phyloP scores from a whole-genome alignment of 164 flowering plant species.

The Pachysandra terminalis region DNA sequence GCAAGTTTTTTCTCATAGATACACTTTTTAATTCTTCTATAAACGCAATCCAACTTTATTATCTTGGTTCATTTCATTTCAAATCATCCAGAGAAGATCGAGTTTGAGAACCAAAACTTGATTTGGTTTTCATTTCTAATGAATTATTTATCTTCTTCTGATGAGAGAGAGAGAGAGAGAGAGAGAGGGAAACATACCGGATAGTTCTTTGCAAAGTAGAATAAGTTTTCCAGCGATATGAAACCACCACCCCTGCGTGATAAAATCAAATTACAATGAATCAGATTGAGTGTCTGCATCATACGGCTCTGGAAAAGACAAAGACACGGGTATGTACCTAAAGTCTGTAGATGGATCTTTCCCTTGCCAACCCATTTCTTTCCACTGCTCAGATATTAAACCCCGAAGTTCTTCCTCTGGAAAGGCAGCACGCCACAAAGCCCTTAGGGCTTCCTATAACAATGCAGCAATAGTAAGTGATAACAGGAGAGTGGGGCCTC shows the following conservation, averaged over 20 bases:
- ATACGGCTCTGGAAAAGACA: neutral
- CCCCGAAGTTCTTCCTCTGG: too few relatives aligned
- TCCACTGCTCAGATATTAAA: too few relatives aligned
- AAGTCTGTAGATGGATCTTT: too few relatives aligned
- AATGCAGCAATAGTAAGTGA: slow-evolving; percentile 8
- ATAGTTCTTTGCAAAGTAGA: slow-evolving; percentile 73
- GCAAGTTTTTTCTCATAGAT: too few relatives aligned
- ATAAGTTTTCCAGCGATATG: slow-evolving; percentile 86
- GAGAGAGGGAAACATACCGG: slow-evolving; percentile 42
- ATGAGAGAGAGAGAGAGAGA: too few relatives aligned
- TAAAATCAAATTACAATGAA: slow-evolving; percentile 3
- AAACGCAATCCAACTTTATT: neutral
- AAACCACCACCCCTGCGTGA: slow-evolving; percentile 87
- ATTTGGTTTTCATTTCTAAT: too few relatives aligned
- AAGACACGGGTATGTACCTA: slow-evolving; percentile 38
- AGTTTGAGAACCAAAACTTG: neutral
- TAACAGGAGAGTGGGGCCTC: slow-evolving; percentile 2
- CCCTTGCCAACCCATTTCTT: too few relatives aligned
- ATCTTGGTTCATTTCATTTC: neutral
- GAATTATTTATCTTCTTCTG: too few relatives aligned
- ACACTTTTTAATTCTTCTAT: too few relatives aligned
- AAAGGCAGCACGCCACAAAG: too few relatives aligned
- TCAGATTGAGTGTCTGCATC: neutral
- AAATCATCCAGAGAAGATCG: neutral
- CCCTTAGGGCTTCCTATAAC: too few relatives aligned